These are phyloP conservation scores for Piper betle DNA, from an alignment of 164 flowering plant species.

Conservation along the genomic window DNA sequence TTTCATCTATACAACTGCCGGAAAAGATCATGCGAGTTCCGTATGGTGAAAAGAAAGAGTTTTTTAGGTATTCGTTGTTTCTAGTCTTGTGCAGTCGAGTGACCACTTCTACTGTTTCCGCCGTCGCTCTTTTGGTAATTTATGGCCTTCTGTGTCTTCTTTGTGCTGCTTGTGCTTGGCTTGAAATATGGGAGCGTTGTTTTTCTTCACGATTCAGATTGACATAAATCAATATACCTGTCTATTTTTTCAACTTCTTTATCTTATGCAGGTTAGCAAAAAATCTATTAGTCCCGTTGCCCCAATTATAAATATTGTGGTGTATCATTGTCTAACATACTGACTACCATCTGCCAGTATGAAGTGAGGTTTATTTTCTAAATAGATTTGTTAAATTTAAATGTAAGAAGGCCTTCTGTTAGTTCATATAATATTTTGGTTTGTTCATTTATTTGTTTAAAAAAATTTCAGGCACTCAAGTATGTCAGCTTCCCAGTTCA, in stretches of 20 bases:
- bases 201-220: too few relatives aligned
- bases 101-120: constrained; percentile 80
- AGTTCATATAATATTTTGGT: background rate
- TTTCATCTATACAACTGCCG: constrained; percentile 22
- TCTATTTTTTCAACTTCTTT: background rate
- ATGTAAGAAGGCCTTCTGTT: background rate
- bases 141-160: too few relatives aligned
- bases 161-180: too few relatives aligned
- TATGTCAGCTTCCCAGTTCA: constrained; percentile 99
- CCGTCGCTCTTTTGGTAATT: constrained; percentile 59
- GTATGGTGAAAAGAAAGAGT: constrained; percentile 67
- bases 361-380: constrained; percentile 64
- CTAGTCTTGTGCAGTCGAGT: constrained; percentile 96
- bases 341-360: constrained; percentile 96
- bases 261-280: constrained; percentile 63
- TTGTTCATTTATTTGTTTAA: too few relatives aligned
- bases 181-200: too few relatives aligned
- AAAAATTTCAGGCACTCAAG: constrained; percentile 73
- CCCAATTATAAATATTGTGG: constrained; percentile 81
- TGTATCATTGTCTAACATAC: constrained; percentile 76
- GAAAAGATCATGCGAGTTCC: constrained; percentile 97
- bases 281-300: constrained; percentile 86
- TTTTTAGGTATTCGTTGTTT: constrained; percentile 70
- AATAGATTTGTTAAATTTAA: background rate
- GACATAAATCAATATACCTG: too few relatives aligned